Evolutionary conservation across 140 eudicot genomes (phyloP), one percentile per base, ranked within the genome.

Genomic region (Ambrosia hybrid): DNA sequence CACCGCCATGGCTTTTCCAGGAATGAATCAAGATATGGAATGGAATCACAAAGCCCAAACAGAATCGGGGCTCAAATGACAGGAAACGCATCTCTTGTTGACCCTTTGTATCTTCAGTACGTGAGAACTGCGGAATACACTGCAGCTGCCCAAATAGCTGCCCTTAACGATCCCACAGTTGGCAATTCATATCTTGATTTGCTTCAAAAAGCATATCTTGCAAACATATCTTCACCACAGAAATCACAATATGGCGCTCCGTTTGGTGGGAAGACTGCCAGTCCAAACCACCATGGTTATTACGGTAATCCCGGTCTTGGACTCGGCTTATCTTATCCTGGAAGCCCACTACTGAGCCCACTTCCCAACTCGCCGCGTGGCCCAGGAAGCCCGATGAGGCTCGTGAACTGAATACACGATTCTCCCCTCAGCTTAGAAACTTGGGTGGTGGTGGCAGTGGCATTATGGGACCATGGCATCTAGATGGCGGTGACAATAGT

Each of bases 311-410:
- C 85, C 1, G 82, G 91, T n/a, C 89, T 65, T 80, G 96, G 97
- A 51, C 63, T 94, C 49, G 97, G 99, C 6, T 78, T 94, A 76
- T 89, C 97, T 4, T 94, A 94, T 80, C 88, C 87, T 11, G 98
- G 98, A 57, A 92, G 98, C 69, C 96, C 98, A 9, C 73, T 89
- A 82, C 82, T 91, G 6, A 83, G 88, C 80, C 91, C 94, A 6
- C 85, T 84, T 67, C 89, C 94, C 4, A 80, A 86, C 80, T 93
- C 98, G 12, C 92, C 89, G 45, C 90, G 70, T 65, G 98, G 95
- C 10, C 91, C 99, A 2, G 96, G 96, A 68, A 95, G 99, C 78
- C 99, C 99, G 3, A 80, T 94, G 34, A 81, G 97, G 82, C 96
- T 88, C 2, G 82, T 72, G 97, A 90, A n/a, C 84, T 84, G 39